Base-by-base conservation (phyloP, 306 rosid species). In the Fragaria vesca region DNA sequence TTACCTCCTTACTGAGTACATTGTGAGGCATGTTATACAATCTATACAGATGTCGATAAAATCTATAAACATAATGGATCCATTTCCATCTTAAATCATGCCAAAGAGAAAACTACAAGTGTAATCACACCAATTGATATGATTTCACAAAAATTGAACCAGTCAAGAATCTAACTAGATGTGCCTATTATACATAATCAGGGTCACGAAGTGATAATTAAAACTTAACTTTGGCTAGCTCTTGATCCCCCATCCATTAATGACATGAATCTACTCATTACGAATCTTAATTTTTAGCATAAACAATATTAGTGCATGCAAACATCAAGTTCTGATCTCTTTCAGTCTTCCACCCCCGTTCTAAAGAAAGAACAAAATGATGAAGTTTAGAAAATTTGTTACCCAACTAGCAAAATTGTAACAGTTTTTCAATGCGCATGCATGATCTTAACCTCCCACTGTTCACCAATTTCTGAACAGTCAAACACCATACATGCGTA, bases 401-500 rank as follows among this genome's bases (percentile, higher is more conserved):
- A 69, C 46, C 38, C 40, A 68, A 24, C 51, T 15, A 13, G 2
- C 2, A 45, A 20, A 17, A 15, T 15, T 32, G 69, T 16, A 32
- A 30, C 69, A 63, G 4, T 12, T 68, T 38, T 81, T 71, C 67
- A 66, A 74, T 71, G 85, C 76, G 88, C 85, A 81, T 85, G 85
- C 83, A 78, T 7, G 20, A 61, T 26, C 42, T 28, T 46, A 50
- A 79, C 70, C 73, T 69, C 86, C 74, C 69, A 83, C 80, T 78
- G 52, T 78, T 78, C 63, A 74, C 69, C 34, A 60, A 48, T 82
- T 28, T 30, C 67, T 61, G 18, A 12, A 28, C 67, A 61, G 67
- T 78, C 83, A 78, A 83, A 80, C 0, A 16, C 13, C 10, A 0
- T 62, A 0, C 38, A 63, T 63, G 17, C 38, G 12, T 28, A 61